A percentile compares a stretch with the other conserved stretches of the same genome.
Evolutionary conservation across 805 yeast species (phyloP).

Genomic region (Nakazawaea ambrosiae): DNA sequence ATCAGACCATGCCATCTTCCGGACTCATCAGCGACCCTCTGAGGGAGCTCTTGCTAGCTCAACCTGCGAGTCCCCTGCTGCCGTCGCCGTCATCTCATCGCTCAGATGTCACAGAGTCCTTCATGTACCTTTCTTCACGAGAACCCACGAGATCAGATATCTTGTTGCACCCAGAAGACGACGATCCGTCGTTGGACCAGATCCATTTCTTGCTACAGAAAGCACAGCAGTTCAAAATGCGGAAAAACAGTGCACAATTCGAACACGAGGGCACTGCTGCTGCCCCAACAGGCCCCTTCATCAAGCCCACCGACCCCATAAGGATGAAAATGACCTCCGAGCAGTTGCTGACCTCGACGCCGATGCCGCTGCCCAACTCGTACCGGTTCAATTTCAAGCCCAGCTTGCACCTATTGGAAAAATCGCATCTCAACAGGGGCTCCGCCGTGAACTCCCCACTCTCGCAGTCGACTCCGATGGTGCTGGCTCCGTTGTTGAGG

Average conservation of each 20-base stretch:
- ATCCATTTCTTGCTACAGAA: slow-evolving; percentile 3
- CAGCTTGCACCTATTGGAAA: neutral
- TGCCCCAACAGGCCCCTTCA: neutral
- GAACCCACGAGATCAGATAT: slow-evolving; percentile 4
- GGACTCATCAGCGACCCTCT: too few species aligned
- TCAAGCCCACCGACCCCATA: neutral
- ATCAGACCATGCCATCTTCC: too few species aligned
- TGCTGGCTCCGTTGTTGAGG: neutral
- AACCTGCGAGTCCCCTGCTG: too few species aligned
- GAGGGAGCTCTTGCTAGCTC: too few species aligned
- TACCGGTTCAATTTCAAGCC: slow-evolving; percentile 4
- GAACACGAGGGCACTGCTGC: too few species aligned
- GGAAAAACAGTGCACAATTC: slow-evolving; percentile 1
- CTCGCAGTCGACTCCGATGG: slow-evolving; percentile 11
- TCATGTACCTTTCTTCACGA: slow-evolving; percentile 5
- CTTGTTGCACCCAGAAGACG: neutral
- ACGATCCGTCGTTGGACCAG: slow-evolving; percentile 5
- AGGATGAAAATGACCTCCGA: neutral
- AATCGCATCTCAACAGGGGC: neutral
- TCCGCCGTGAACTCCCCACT: slow-evolving; percentile 1
- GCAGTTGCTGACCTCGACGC: neutral
- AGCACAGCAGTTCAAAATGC: neutral
- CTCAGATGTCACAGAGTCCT: slow-evolving; percentile 6
- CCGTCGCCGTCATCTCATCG: too few species aligned
- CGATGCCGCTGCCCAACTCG: neutral